Base-by-base conservation (phyloP, 208 protist species). In the Wallacemonas sp. region DNA sequence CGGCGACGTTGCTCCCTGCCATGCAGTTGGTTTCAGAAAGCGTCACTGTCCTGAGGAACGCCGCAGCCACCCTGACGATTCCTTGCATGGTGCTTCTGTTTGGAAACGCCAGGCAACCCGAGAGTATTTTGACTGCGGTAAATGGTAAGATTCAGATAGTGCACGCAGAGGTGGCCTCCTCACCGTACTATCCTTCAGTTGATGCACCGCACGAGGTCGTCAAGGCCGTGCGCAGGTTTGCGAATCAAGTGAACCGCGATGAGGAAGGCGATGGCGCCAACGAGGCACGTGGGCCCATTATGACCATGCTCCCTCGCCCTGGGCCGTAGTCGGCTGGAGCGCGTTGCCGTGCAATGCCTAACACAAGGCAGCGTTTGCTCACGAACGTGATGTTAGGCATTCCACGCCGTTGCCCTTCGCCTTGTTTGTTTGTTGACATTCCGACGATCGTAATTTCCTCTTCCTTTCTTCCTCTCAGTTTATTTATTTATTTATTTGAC, bases 341-440 rank as follows among this genome's bases (percentile, higher is more conserved):
- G n/a, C n/a, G n/a, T n/a, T n/a, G n/a, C n/a, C n/a, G n/a, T n/a
- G n/a, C n/a, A n/a, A n/a, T n/a, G n/a, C n/a, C n/a, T n/a, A n/a
- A n/a, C n/a, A n/a, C n/a, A n/a, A n/a, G n/a, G n/a, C n/a, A n/a
- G n/a, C n/a, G n/a, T n/a, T n/a, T n/a, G n/a, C n/a, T n/a, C n/a
- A n/a, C n/a, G n/a, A n/a, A n/a, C n/a, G n/a, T n/a, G n/a, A n/a
- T n/a, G n/a, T n/a, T n/a, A n/a, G n/a, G n/a, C n/a, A n/a, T n/a
- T n/a, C n/a, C n/a, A n/a, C n/a, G n/a, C n/a, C n/a, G n/a, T n/a
- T n/a, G n/a, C n/a, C n/a, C n/a, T 41, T 41, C 41, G 24, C 55
- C 34, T 73, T 41, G 61, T 66, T 51, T 38, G 17, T 70, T 46
- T n/a, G 38, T 64, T 56, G 9, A 15, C 14, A 14, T 14, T 14